phyloP scores from a whole-genome alignment of 2,329 filamentous ascomycete species.

The Emmonsiellopsis sp. region DNA sequence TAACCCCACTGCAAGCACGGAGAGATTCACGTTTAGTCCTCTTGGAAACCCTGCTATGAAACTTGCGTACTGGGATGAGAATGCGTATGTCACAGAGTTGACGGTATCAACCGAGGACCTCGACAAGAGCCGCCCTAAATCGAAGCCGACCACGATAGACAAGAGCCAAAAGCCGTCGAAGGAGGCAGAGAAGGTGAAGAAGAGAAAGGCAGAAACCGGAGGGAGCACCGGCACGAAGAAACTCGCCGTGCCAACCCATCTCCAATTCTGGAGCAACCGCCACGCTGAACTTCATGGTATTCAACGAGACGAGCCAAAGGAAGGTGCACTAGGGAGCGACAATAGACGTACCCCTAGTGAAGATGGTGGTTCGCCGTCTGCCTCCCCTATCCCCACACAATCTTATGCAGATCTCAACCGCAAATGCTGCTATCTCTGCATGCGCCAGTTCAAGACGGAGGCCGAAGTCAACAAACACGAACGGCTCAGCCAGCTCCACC shows the following conservation, averaged over 20 bases:
- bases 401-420: slow-evolving; percentile 53
- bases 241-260: slow-evolving; percentile 51
- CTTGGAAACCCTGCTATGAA: slow-evolving; percentile 58
- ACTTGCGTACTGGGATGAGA: slow-evolving; percentile 67
- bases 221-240: slow-evolving; percentile 28
- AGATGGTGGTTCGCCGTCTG: slow-evolving; percentile 16
- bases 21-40: slow-evolving; percentile 59
- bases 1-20: slow-evolving; percentile 48
- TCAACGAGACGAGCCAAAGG: slow-evolving; percentile 19
- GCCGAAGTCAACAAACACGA: slow-evolving; percentile 52
- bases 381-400: slow-evolving; percentile 33
- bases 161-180: slow-evolving; percentile 20
- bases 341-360: slow-evolving; percentile 13
- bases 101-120: slow-evolving; percentile 47
- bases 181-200: slow-evolving; percentile 37
- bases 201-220: slow-evolving; percentile 36
- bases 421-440: slow-evolving; percentile 54
- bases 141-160: not conserved
- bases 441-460: slow-evolving; percentile 46
- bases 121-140: slow-evolving; percentile 16
- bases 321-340: slow-evolving; percentile 16
- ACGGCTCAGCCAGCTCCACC: slow-evolving; percentile 48
- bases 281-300: slow-evolving; percentile 57
- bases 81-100: slow-evolving; percentile 59
- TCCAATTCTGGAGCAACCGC: slow-evolving; percentile 63